Evolutionary conservation across 2,329 filamentous ascomycete genomes (phyloP).

Genomic region (Phialocephala subalpina): DNA sequence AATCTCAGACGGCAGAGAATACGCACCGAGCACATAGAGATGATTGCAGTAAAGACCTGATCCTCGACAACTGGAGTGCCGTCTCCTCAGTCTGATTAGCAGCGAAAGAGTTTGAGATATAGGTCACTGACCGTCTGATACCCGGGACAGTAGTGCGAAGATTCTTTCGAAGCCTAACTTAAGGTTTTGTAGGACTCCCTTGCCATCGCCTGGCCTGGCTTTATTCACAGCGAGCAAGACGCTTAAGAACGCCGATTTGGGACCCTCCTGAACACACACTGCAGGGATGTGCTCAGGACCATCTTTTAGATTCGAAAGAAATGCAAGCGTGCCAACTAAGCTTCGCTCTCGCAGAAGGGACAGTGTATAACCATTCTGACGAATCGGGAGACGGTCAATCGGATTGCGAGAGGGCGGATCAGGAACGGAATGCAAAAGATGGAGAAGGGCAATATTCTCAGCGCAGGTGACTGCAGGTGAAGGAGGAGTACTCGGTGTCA

Average conservation of each 20-base stretch:
- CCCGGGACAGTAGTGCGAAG: conserved; percentile 14
- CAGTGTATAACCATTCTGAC: conserved; percentile 22
- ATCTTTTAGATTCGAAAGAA: conserved; percentile 26
- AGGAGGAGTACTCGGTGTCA: conserved; percentile 18
- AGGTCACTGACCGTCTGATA: conserved; percentile 14
- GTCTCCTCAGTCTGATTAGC: conserved; percentile 10
- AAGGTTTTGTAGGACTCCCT: conserved; percentile 17
- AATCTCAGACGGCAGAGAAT: conserved; percentile 26
- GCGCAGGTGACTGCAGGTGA: conserved; percentile 20
- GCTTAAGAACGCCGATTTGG: conserved; percentile 12
- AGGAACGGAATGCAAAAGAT: conserved; percentile 28
- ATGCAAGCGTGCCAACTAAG: conserved; percentile 23
- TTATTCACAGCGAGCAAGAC: conserved; percentile 27
- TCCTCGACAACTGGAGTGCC: conserved; percentile 4
- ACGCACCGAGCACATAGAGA: conserved; percentile 22
- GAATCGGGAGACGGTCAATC: conserved; percentile 15
- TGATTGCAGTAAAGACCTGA: conserved; percentile 16
- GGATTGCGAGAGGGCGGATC: conserved; percentile 24
- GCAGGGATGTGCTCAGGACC: conserved; percentile 23
- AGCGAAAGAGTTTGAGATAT: conserved; percentile 10
- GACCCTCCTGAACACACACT: conserved; percentile 20
- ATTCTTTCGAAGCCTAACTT: conserved; percentile 24
- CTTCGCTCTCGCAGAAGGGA: conserved; percentile 19
- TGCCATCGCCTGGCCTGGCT: conserved; percentile 16
- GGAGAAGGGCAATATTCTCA: conserved; percentile 26